These are phyloP conservation scores for Colletotrichum spaethianum DNA, from an alignment of 2,329 filamentous ascomycete species.

Conservation along the genomic window DNA sequence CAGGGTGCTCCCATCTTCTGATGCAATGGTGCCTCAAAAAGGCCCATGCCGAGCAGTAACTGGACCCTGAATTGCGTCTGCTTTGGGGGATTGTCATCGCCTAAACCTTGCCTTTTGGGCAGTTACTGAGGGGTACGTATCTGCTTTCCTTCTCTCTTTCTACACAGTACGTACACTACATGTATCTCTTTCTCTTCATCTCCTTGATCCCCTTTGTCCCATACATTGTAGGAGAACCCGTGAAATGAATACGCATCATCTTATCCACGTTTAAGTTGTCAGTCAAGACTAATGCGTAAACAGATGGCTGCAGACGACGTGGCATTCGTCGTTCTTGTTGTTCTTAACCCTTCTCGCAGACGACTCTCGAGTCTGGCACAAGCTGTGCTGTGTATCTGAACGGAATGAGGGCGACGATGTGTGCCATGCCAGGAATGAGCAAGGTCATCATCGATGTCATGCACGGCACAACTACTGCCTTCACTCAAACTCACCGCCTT, in stretches of 20 bases:
- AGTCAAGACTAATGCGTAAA: not conserved
- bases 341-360: not conserved
- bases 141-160: not conserved
- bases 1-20: not conserved
- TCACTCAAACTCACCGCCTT: not conserved
- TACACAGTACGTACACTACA: no score
- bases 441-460: not conserved
- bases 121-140: not conserved
- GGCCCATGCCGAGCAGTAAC: not conserved
- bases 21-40: not conserved
- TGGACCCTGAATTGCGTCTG: slow-evolving; percentile 11
- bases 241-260: not conserved
- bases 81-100: slow-evolving; percentile 3
- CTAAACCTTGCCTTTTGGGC: not conserved
- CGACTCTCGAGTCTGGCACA: not conserved
- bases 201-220: not conserved
- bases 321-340: not conserved
- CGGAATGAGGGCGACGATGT: not conserved
- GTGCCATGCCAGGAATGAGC: not conserved
- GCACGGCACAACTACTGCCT: not conserved
- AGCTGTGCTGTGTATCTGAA: not conserved
- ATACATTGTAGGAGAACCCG: not conserved
- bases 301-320: not conserved
- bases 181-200: not conserved
- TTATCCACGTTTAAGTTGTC: not conserved